Evolutionary conservation across 768 basidiomycete species (phyloP).

Genomic region (Xerocomellus amylosporus): DNA sequence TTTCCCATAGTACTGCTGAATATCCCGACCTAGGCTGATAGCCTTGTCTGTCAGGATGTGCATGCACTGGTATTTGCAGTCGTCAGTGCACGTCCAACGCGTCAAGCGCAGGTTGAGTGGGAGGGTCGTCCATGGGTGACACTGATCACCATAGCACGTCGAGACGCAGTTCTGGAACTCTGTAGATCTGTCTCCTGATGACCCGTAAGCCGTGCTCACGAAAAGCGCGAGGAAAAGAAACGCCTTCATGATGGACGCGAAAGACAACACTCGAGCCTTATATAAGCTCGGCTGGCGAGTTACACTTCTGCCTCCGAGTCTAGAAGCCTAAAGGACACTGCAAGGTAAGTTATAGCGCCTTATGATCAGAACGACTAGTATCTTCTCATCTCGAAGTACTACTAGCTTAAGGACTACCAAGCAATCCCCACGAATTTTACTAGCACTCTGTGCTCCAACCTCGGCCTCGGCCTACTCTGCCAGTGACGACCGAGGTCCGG

Average conservation of each 20-base stretch:
- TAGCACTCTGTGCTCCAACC: too few species aligned
- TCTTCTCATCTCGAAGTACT: too few species aligned
- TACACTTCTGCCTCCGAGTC: too few species aligned
- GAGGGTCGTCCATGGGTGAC: constrained; percentile 37
- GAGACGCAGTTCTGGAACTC: constrained; percentile 39
- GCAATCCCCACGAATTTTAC: too few species aligned
- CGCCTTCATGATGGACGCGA: constrained; percentile 19
- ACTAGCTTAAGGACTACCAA: too few species aligned
- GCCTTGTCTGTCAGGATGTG: constrained; percentile 67
- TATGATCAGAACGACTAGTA: too few species aligned
- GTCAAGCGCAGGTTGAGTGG: constrained; percentile 62
- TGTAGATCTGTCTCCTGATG: constrained; percentile 35
- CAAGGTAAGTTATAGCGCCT: too few species aligned
- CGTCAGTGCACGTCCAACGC: constrained; percentile 82
- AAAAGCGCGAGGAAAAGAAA: constrained; percentile 17
- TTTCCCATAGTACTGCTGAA: constrained; percentile 91
- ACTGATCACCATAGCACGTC: constrained; percentile 30
- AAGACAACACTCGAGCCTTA: constrained; percentile 1
- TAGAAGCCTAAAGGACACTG: too few species aligned
- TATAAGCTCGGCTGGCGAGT: constrained; percentile 18
- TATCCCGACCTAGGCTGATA: constrained; percentile 35
- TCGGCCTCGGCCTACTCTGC: too few species aligned
- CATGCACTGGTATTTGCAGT: constrained; percentile 91
- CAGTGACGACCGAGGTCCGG: too few species aligned
- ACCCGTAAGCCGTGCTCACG: constrained; percentile 10